Evolutionary conservation across 73 alveolate species (phyloP), one percentile per base, ranked within the genome.

Genomic region (Loxodes magnus): DNA sequence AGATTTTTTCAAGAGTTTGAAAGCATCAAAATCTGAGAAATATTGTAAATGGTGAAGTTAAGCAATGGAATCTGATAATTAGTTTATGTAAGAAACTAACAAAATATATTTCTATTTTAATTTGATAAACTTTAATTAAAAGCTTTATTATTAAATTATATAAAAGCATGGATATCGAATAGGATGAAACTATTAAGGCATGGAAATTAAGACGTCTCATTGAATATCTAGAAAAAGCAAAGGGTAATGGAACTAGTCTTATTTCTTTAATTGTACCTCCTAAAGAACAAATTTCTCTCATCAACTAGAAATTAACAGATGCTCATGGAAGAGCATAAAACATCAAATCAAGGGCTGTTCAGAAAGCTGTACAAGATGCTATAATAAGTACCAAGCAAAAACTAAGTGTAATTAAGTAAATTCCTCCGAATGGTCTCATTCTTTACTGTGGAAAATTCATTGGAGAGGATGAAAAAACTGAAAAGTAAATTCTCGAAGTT

Each of bases 391-490:
- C 91, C 50, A 76, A 58, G 71, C 91, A 4, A 61, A 57, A 73
- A 44, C 73, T 88, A 28, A 87, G 82, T 81, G 73, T 79, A 26
- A 88, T 90, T 78, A 80, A 69, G 21, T 57, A 77, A 43, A 90
- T 98, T 5, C 99, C 99, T 9, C 62, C 77, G 10, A 90, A 94
- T 86, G 99, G 99, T 21, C 72, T 94, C 43, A 90, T 92, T 36
- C 57, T 94, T 17, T 94, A 73, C 70, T 84, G 97, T 57, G 99
- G 99, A 23, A 81, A 74, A 23, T 93, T 94, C 16, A 77, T 79
- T 39, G 78, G 76, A 65, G 97, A 92, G 46, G 98, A 87, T 43
- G 95, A 95, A 3, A 63, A 62, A 33, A 78, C 76, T 62, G 96
- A 91, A 76, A 87, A 88, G 86, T 83, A 84, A 69, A 69, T 77